Conservation (phyloP, 805 yeast genomes). For the Tetrapisispora iriomotensis region DNA sequence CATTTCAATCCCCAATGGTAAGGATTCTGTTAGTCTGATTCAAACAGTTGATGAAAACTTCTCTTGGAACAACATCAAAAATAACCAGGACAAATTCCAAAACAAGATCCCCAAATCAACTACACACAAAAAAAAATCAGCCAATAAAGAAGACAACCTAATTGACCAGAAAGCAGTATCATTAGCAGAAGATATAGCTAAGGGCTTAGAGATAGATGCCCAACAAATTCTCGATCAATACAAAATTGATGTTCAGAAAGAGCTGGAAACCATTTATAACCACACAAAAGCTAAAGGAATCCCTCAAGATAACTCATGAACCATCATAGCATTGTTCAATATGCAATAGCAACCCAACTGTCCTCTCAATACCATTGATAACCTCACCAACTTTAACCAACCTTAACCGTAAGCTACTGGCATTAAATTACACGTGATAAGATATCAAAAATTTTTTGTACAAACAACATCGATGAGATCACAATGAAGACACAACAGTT, state of each 20-base stretch:
- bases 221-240: background rate
- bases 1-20: slow-evolving; percentile 36
- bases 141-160: background rate
- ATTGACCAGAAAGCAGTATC: slow-evolving; percentile 11
- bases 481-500: too few relatives aligned
- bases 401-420: too few relatives aligned
- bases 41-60: slow-evolving; percentile 29
- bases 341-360: too few relatives aligned
- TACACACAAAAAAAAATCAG: background rate
- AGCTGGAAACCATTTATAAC: background rate
- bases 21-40: slow-evolving; percentile 47
- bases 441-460: too few relatives aligned
- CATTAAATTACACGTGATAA: too few relatives aligned
- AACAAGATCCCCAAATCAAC: background rate
- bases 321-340: too few relatives aligned
- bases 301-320: too few relatives aligned
- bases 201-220: background rate
- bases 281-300: background rate
- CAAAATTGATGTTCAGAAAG: background rate
- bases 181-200: background rate
- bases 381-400: too few relatives aligned
- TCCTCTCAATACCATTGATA: too few relatives aligned
- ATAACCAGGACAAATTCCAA: background rate
- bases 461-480: too few relatives aligned
- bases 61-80: background rate